These are phyloP conservation scores for Senna tora DNA, from an alignment of 306 rosid genomes.

Conservation along the genomic window DNA sequence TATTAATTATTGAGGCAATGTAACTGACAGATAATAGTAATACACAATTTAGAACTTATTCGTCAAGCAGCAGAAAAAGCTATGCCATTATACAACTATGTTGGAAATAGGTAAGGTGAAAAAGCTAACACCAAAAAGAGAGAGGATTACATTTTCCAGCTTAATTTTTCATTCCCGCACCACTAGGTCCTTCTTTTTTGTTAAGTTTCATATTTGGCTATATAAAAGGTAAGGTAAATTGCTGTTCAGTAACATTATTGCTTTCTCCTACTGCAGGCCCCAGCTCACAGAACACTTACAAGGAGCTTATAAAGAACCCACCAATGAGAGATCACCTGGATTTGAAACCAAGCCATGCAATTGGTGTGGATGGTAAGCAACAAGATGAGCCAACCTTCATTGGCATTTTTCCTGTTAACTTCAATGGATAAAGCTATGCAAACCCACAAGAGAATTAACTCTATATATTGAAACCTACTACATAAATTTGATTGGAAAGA, in stretches of 20 bases:
- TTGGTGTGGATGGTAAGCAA: too few species aligned
- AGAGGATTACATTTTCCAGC: neutral
- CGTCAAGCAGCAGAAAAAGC: constrained; percentile 13
- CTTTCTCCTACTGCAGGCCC: too few species aligned
- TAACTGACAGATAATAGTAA: neutral
- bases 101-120: neutral
- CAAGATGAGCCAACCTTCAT: too few species aligned
- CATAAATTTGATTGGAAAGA: neutral
- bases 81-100: too few species aligned
- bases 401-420: too few species aligned
- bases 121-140: neutral
- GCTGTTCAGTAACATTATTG: neutral
- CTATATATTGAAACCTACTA: neutral
- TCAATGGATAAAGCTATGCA: too few species aligned
- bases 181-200: neutral
- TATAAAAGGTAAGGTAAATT: neutral
- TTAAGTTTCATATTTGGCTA: too few species aligned
- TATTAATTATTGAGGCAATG: neutral
- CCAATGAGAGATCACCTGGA: too few species aligned
- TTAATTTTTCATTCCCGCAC: neutral
- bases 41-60: constrained; percentile 3
- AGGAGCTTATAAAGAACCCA: too few species aligned
- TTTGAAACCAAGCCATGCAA: too few species aligned
- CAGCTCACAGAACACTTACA: too few species aligned
- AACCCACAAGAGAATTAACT: too few species aligned